Evolutionary conservation across 345 rosid species (phyloP), one percentile per base, ranked within the genome.

Genomic region (Alliaria petiolata): DNA sequence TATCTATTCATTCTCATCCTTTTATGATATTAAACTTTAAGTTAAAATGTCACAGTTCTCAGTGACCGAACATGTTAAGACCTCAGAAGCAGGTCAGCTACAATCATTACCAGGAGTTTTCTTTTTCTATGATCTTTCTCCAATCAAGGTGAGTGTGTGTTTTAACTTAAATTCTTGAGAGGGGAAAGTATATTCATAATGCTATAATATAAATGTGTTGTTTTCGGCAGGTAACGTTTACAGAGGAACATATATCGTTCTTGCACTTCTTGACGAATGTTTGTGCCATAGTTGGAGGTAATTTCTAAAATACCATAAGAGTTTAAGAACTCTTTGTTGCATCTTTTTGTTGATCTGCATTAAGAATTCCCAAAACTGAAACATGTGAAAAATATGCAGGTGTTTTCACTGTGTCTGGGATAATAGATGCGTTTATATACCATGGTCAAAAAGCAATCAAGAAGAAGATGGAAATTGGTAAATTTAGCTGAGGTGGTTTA

Each of bases 101-200:
- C 96, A 88, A 74, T 73, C 95, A 40, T 84, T 85, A 33, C 93
- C 96, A 1, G 99, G 96, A 67, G 89, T 95, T 55, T 95, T 91
- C 90, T 88, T 95, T 88, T 88, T 91, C 75, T 91, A 95, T 83
- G 99, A 95, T 75, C 98, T 95, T 46, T 95, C 99, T 62, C 98
- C 99, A 12, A 91, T 95, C 69, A 95, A 95, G 99, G 99, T 91
- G 26, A 52, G 72, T 45, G 60, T 43, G 12, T 14, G 59, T 74
- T 35, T 54, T 39, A n/a, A n/a, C n/a, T 28, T 4, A 9, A 14
- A 7, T 56, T 58, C 22, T 36, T n/a, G 3, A 52, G 1, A n/a
- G n/a, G 5, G 4, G 2, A 5, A 14, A 14, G 3, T 2, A 26
- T 4, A 16, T 49, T 47, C 69, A 39, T 12, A 43, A 39, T 70